phyloP scores from a whole-genome alignment of 192 early-diverging fungal species.

The Diversispora eburnea region DNA sequence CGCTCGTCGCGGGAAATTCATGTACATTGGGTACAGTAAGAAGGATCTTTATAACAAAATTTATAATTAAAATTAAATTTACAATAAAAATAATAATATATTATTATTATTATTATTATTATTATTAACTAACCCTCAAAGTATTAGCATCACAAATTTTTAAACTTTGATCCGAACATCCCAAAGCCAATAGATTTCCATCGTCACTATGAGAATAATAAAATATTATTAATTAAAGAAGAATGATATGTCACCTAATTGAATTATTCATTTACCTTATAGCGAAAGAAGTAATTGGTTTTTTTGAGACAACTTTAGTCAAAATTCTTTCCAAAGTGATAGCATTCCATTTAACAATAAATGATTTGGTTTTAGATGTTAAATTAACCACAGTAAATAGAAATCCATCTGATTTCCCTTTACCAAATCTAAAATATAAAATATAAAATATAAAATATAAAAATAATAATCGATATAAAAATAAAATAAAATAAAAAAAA shows the following conservation, averaged over 20 bases:
- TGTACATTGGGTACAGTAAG: slow-evolving; percentile 67
- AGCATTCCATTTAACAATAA: slow-evolving; percentile 60
- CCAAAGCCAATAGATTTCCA: slow-evolving; percentile 70
- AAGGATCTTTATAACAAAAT: slow-evolving; percentile 38
- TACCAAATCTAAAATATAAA: slow-evolving; percentile 53
- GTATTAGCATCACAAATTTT: slow-evolving; percentile 58
- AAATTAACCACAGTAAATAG: slow-evolving; percentile 68
- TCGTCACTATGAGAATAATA: slow-evolving; percentile 47
- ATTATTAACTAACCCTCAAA: slow-evolving; percentile 43
- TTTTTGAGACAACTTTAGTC: slow-evolving; percentile 46
- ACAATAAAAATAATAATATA: neutral
- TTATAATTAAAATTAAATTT: slow-evolving; percentile 24
- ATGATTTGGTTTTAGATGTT: slow-evolving; percentile 48
- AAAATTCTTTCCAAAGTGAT: slow-evolving; percentile 52
- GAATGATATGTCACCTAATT: neutral
- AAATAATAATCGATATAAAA: neutral
- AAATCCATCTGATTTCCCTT: slow-evolving; percentile 46
- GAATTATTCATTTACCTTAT: slow-evolving; percentile 47
- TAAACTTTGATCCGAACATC: slow-evolving; percentile 69
- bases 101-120: neutral
- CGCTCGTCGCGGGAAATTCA: slow-evolving; percentile 70
- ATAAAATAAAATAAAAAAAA: slow-evolving; percentile 5
- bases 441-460: too few relatives aligned
- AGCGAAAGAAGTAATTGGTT: slow-evolving; percentile 63
- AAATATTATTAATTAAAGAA: slow-evolving; percentile 14